Base-by-base conservation (phyloP, 768 basidiomycete species). In the Mycena olivaceomarginata region DNA sequence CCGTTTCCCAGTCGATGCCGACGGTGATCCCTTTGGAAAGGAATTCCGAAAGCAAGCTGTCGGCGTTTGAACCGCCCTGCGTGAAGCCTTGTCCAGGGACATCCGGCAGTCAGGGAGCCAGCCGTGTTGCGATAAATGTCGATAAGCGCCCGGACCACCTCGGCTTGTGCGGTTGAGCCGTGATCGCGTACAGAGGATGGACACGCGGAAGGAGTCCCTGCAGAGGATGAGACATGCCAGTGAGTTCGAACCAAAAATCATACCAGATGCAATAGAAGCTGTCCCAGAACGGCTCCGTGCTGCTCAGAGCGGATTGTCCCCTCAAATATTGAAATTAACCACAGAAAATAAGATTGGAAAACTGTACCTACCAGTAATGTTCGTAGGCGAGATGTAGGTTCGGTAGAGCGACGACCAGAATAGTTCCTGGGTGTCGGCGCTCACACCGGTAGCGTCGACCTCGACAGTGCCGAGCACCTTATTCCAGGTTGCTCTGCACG, bases 1-100 rank as follows among this genome's bases (percentile, higher is more conserved):
- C 82, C 2, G 77, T 77, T 39, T 80, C 63, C 82, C 82, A 83
- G 66, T 83, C 77, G 57, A 83, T 83, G 16, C 82, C 81, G 2
- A 62, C 75, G 31, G 63, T 79, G 46, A 83, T 82, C 18, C 81
- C 81, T 69, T 83, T 83, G 56, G 78, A 72, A 66, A 69, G 82
- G 5, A 82, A 82, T 25, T 83, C 82, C 6, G 82, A 80, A 15
- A 83, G 82, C 18, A 83, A 48, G 12, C 60, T 77, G 74, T 83
- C 82, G 8, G 82, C 82, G 63, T 83, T 83, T 20, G 81, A 81
- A 2, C 82, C 82, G n/a, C 82, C 82, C 72, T 83, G 82, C 2
- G 82, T 83, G 45, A 79, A 74, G 12, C 82, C 82, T 62, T 83
- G 66, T 81, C 82, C 7, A 80, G 67, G 6, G 82, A 82, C 82